Percentiles rank a stretch among this genome's conserved stretches.
These are phyloP conservation scores for Amanita phalloides DNA, from an alignment of 768 basidiomycete genomes.

Conservation along the genomic window DNA sequence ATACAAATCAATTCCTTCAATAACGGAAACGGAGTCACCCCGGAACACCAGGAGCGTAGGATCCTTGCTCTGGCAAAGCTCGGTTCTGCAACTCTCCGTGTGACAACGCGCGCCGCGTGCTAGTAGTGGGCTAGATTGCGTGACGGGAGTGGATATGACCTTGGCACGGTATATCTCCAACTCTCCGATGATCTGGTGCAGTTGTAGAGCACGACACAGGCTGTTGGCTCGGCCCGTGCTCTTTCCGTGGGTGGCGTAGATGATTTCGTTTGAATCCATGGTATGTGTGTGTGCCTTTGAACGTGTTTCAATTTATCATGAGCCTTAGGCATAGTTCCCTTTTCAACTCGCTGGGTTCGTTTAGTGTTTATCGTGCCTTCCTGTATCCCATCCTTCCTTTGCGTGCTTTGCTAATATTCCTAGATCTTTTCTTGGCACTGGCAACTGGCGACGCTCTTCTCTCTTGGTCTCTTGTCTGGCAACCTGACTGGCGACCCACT, in stretches of 20 bases:
- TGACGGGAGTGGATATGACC: neutral
- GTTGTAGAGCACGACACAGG: neutral
- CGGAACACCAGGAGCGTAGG: neutral
- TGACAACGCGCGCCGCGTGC: constrained; percentile 3
- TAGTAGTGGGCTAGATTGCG: neutral
- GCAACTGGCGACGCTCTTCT: neutral
- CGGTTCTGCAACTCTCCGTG: constrained; percentile 7
- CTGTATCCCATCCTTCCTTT: too few relatives aligned
- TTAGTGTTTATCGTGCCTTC: too few relatives aligned
- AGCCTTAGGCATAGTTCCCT: neutral
- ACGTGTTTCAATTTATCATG: neutral
- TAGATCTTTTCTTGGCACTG: neutral
- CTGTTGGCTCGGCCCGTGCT: neutral
- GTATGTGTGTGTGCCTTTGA: neutral
- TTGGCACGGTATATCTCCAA: neutral
- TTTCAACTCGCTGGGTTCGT: too few relatives aligned
- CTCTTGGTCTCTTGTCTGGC: neutral
- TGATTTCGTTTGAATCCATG: neutral
- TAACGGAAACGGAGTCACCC: neutral
- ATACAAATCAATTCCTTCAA: neutral
- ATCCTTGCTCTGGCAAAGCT: neutral
- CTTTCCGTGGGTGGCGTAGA: neutral
- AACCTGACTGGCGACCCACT: too few relatives aligned
- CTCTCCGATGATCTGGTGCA: neutral
- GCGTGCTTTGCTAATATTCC: too few relatives aligned